Base-by-base conservation (phyloP, 768 basidiomycete species). In the Cyathus striatus region DNA sequence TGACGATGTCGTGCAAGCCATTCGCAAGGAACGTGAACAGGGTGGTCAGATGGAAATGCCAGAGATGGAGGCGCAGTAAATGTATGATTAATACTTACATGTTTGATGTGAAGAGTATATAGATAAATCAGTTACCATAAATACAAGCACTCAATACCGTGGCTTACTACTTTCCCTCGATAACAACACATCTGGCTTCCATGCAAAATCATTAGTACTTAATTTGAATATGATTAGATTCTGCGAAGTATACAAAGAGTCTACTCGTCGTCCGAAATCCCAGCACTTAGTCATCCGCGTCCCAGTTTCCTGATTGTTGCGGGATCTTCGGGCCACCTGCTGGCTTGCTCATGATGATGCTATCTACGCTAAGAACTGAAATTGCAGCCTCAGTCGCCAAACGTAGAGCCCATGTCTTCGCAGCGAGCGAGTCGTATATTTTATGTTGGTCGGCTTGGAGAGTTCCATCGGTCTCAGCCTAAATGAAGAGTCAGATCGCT, bases 331-430 rank as follows among this genome's bases (percentile, higher is more conserved):
- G 89, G 38, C 89, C 88, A 23, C 89, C 88, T 0, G 89, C 87
- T n/a, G 87, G 86, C 58, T 90, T 91, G 68, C 87, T 90, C 81
- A 94, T 92, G 69, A 97, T 96, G 60, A 98, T 97, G 57, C 89
- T 91, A 65, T 99, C 96, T 5, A 99, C 96, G 48, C 86, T 87
- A 42, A 99, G 78, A 23, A 96, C 89, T 0, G 90, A 84, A 30
- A 88, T 76, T 1, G 93, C 92, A 14, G 92, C 90, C 58, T 96
- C 92, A 0, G 91, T 91, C 13, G 86, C 93, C n/a, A 93, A 76
- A 45, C 78, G 74, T 53, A 96, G 79, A 1, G 90, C 91, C 91
- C 92, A 95, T 4, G 82, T 69, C 62, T 94, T 95, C 14, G 90
- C 87, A 6, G 82, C 88, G 5, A 94, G 72, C n/a, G 92, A 83